Evolutionary conservation across 75 land plant genomes (phyloP), one percentile per base, ranked within the genome.

Genomic region (Picea glauca): DNA sequence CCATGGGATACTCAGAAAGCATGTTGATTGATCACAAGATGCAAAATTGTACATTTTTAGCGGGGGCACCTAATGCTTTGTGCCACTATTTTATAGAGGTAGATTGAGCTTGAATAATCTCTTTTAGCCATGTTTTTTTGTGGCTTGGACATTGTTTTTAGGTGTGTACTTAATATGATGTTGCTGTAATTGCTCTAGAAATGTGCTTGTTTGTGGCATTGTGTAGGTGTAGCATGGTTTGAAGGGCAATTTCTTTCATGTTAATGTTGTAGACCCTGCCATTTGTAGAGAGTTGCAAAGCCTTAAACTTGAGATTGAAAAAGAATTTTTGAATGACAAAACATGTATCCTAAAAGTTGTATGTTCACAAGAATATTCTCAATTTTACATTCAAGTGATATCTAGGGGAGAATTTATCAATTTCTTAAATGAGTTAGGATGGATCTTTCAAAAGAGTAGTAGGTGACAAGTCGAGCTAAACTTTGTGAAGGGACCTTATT

Each of bases 61-160:
- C 77, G 26, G 85, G 85, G 74, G 30, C 84, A 32, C 67, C 85
- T 21, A 72, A 77, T 74, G 75, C 60, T 17, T 56, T 87, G 5
- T 94, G 97, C 40, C 94, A 97, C 13, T 94, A 89, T 83, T 94
- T 96, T 61, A 80, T 96, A 65, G 99, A 96, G 99, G 99, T 93
- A 84, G 64, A 8, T 77, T 60, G 6, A 30, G 15, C 15, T 59
- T 43, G 20, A 78, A n/a, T 13, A 32, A 35, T 78, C 3, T 26
- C 13, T 32, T 60, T 76, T 2, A 30, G 30, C 9, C 38, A 18
- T 76, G 13, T n/a, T 60, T 60, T 13, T 31, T n/a, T n/a, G 8
- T 40, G 13, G 66, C 26, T 31, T 63, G 2, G 0, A 2, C 58
- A 54, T 20, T n/a, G 5, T 59, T 0, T 57, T 56, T 11, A 11